phyloP scores from a whole-genome alignment of 768 basidiomycete genomes.

The Boletus tylopilopsis region DNA sequence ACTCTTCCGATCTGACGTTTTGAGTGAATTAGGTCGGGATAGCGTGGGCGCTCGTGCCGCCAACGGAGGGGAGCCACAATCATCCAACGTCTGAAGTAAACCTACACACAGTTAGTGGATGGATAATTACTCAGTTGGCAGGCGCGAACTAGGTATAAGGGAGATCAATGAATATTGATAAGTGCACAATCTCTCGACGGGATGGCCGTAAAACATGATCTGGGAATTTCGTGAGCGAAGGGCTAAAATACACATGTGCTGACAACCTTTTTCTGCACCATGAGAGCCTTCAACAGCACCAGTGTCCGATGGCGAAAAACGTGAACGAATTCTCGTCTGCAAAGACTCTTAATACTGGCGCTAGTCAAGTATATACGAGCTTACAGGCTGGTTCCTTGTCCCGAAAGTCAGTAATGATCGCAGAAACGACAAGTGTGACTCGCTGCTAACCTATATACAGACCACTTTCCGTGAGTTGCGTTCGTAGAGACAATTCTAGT shows the following conservation, averaged over 20 bases:
- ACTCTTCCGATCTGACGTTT: constrained; percentile 86
- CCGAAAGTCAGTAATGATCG: constrained; percentile 7
- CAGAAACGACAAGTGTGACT: background rate
- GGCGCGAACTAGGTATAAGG: constrained; percentile 69
- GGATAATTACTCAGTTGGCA: background rate
- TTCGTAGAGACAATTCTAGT: constrained; percentile 69
- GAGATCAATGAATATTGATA: constrained; percentile 98
- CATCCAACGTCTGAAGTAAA: constrained; percentile 83
- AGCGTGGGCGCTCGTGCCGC: constrained; percentile 57
- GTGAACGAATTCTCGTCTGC: constrained; percentile 86
- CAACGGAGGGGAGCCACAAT: constrained; percentile 86
- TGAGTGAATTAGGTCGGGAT: constrained; percentile 71
- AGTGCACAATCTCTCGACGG: constrained; percentile 93
- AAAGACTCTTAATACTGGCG: constrained; percentile 1
- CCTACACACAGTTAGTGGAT: constrained; percentile 41
- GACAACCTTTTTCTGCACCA: constrained; percentile 86
- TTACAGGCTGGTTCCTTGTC: constrained; percentile 67
- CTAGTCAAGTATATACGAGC: constrained; percentile 15
- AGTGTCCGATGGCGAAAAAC: constrained; percentile 91
- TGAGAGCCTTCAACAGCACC: constrained; percentile 89
- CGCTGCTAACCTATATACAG: constrained; percentile 86
- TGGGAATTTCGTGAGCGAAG: constrained; percentile 30
- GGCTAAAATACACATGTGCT: background rate
- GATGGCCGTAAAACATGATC: constrained; percentile 97
- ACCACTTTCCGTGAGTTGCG: constrained; percentile 86